phyloP scores from a whole-genome alignment of 2,329 filamentous ascomycete species.

The Cytospora mali region DNA sequence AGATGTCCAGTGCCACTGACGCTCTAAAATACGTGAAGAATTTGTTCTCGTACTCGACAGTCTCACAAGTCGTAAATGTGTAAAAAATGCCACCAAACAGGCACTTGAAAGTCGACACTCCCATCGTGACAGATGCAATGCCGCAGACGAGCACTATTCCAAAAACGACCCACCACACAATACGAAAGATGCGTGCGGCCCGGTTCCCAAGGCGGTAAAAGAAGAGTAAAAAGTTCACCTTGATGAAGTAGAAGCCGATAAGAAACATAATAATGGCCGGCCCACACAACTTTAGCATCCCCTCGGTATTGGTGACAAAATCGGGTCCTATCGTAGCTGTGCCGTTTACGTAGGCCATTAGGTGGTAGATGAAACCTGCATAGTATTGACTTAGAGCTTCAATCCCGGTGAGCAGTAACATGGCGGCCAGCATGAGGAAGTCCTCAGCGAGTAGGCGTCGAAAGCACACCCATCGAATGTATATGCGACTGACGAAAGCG shows the following conservation, averaged over 20 bases:
- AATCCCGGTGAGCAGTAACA: constrained; percentile 22
- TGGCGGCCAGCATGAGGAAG: constrained; percentile 24
- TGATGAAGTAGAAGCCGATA: constrained; percentile 24
- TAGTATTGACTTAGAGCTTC: constrained; percentile 20
- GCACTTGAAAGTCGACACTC: constrained; percentile 23
- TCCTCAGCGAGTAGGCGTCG: constrained; percentile 24
- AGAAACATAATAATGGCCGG: constrained; percentile 25
- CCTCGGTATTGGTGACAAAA: constrained; percentile 17
- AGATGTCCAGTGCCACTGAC: constrained; percentile 23
- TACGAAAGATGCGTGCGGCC: constrained; percentile 3
- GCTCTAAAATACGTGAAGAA: constrained; percentile 28
- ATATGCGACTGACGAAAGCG: constrained; percentile 21
- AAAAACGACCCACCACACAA: constrained; percentile 23
- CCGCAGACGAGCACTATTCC: constrained; percentile 21
- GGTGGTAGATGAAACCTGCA: constrained; percentile 20
- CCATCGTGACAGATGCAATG: constrained; percentile 19
- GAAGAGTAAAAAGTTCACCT: constrained; percentile 27
- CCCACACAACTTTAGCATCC: constrained; percentile 25
- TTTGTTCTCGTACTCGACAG: constrained; percentile 15
- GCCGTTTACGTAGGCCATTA: constrained; percentile 22
- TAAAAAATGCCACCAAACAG: constrained; percentile 21
- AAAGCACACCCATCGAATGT: constrained; percentile 26
- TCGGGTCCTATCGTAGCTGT: background rate
- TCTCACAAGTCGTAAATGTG: constrained; percentile 20
- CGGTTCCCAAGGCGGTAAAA: constrained; percentile 24